Base-by-base conservation (phyloP, 2,329 filamentous ascomycete genomes). In the Pseudocercospora eumusae region DNA sequence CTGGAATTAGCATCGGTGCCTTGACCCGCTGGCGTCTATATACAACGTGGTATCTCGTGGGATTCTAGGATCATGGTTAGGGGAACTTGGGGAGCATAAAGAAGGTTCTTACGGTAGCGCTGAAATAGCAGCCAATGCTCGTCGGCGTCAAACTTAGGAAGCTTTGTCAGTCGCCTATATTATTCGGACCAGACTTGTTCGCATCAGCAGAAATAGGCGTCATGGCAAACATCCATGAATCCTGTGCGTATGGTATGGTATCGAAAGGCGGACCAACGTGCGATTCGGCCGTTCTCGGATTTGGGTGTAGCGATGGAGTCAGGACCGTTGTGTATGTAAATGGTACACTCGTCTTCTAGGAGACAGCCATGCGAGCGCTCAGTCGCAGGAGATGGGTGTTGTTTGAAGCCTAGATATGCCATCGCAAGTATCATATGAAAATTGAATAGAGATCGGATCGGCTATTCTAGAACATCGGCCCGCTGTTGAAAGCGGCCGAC, bases 41-140 rank as follows among this genome's bases (percentile, higher is more conserved):
- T 49, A n/a, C n/a, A n/a, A n/a, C n/a, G 3, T 49, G 44, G 44
- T 49, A 21, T 20, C 44, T 49, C 44, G 44, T 49, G 44, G 44
- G 15, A 1, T 21, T 9, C 44, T 49, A 11, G 44, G 44, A 44
- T 20, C 40, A 44, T 28, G 13, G 40, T 20, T 44, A 49, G n/a
- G n/a, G n/a, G n/a, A n/a, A n/a, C n/a, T n/a, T n/a, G n/a, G 20
- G 21, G 3, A 3, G 45, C 21, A 27, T 27, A 9, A 50, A 50
- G 18, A 50, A 27, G 45, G 45, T 27, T 50, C 47, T 27, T 21
- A 27, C 47, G 23, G 47, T 7, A 27, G 10, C 47, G 21, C 47
- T 10, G 23, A 27, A 50, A 50, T 27, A 50, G 47, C 47, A 52
- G 23, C 25, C 13, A 52, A 28, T 31, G 47, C 47, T 28, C 8